Base-by-base conservation (phyloP, 768 basidiomycete genomes). In the Lactifluus volemus region DNA sequence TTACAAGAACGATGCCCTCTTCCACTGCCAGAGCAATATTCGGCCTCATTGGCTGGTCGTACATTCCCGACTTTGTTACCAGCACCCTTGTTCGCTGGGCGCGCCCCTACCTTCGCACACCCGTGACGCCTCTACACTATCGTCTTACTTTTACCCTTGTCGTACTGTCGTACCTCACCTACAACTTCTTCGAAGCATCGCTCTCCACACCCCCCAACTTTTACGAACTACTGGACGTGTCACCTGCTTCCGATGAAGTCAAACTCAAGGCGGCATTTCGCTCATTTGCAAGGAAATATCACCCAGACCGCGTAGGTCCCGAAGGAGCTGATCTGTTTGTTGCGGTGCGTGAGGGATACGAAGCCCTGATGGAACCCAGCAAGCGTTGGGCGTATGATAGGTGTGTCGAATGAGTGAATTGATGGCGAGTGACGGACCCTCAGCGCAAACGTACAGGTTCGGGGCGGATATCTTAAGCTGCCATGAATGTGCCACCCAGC, bases 331-430 rank as follows among this genome's bases (percentile, higher is more conserved):
- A 77, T 12, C 56, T 83, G 30, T 94, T 94, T 68, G 87, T 92
- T 51, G 70, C 75, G 49, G 84, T 88, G 5, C 75, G 89, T 60
- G 82, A 85, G 68, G 88, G 84, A 38, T 92, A 84, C 64, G 90
- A 94, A 64, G 84, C 86, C 1, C 71, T 94, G 30, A 89, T 85
- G 70, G 79, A 90, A 65, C 91, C 92, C 3, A 77, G 81, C 9
- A 84, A 84, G 49, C 73, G 91, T 52, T 93, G 92, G 75, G 92
- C 90, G 0, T 94, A 94, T 70, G 92, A 94, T 68, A 79, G 90
- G 86, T 89, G 66, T 55, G 81, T 70, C 0, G 7, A 15, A 15
- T 41, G 9, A 15, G 19, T 47, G 9, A 7, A 39, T 8, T 41
- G 39, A 21, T 19, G 17, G 9, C 44, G 30, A 19, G 17, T 52